Base-by-base conservation (phyloP, 78 protist species). In the Isochrysis galbana region DNA sequence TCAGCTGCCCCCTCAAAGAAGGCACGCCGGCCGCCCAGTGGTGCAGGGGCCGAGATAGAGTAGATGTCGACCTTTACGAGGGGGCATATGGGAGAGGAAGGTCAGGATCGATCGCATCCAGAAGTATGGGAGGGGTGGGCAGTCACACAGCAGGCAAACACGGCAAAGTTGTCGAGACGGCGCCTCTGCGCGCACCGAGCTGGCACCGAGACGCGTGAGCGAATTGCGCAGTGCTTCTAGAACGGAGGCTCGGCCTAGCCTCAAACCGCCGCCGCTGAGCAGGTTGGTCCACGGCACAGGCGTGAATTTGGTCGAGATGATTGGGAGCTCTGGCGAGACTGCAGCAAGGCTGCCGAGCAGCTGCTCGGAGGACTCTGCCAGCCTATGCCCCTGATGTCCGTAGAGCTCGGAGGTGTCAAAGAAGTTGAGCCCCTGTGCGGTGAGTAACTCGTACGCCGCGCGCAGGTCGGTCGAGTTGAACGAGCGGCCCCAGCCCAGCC, bases 381-480 rank as follows among this genome's bases (percentile, higher is more conserved):
- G 36, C 77, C 26, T 5, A 23, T 29, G 5, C 10, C 77, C 77
- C 77, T 69, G 77, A 23, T 22, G 22, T 5, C 48, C 88, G 55
- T 82, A 82, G 39, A 82, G 67, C 88, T 82, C 88, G n/a, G 61
- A 5, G 17, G 88, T 82, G 88, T 82, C 88, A 36, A 82, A 82
- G 34, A 82, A 45, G 17, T 44, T 82, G 61, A 82, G 38, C 42
- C 88, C 88, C 17, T 0, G 1, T n/a, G 5, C 88, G 42, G 10
- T 3, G 39, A 7, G 39, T 10, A 29, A 3, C 55, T 89, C 51
- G 39, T 69, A 89, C 22, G 61, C 84, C 46, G 41, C 83, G n/a
- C n/a, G 55, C 32, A 74, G 29, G 19, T 39, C 80, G 14, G 32
- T 41, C n/a, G 47, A 25, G 42, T 69, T 39, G 17, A 32, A 55